phyloP scores from a whole-genome alignment of 2,329 filamentous ascomycete genomes.

The Keithomyces neogunnii region DNA sequence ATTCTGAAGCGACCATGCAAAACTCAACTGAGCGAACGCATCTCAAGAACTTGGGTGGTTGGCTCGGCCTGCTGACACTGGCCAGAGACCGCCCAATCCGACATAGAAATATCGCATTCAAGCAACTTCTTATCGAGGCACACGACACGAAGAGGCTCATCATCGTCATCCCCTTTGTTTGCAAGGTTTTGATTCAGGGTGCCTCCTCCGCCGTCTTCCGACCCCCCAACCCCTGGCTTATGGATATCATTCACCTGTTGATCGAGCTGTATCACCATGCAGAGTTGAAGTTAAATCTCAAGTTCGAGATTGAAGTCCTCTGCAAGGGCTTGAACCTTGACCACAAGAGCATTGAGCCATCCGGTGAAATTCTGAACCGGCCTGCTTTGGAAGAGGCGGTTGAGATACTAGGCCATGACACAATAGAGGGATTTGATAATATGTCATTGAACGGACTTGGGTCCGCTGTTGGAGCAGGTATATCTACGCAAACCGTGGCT shows the following conservation, averaged over 20 bases:
- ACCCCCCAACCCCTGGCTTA: conserved; percentile 93
- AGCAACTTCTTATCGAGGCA: conserved; percentile 86
- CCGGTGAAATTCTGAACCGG: conserved; percentile 75
- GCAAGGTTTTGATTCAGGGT: conserved; percentile 86
- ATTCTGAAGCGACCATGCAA: conserved; percentile 78
- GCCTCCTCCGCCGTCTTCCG: conserved; percentile 80
- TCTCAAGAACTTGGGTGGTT: conserved; percentile 86
- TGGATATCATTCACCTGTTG: conserved; percentile 87
- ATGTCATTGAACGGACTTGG: conserved; percentile 68
- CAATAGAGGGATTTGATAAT: conserved; percentile 74
- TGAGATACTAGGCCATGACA: conserved; percentile 55
- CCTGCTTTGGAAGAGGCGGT: conserved; percentile 53
- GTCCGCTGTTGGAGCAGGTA: conserved; percentile 58
- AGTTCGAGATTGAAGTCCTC: conserved; percentile 96
- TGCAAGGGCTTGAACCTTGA: conserved; percentile 91
- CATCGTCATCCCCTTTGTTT: conserved; percentile 93
- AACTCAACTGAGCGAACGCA: conserved; percentile 78
- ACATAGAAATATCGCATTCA: conserved; percentile 94
- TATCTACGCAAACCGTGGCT: conserved; percentile 70
- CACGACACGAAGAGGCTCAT: conserved; percentile 87
- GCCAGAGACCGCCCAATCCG: conserved; percentile 93
- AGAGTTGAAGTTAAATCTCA: conserved; percentile 90
- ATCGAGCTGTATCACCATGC: conserved; percentile 91
- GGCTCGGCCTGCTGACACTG: conserved; percentile 88
- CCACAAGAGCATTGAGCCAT: conserved; percentile 83